Base-by-base conservation (phyloP, 768 basidiomycete species). In the Suillus brevipes region DNA sequence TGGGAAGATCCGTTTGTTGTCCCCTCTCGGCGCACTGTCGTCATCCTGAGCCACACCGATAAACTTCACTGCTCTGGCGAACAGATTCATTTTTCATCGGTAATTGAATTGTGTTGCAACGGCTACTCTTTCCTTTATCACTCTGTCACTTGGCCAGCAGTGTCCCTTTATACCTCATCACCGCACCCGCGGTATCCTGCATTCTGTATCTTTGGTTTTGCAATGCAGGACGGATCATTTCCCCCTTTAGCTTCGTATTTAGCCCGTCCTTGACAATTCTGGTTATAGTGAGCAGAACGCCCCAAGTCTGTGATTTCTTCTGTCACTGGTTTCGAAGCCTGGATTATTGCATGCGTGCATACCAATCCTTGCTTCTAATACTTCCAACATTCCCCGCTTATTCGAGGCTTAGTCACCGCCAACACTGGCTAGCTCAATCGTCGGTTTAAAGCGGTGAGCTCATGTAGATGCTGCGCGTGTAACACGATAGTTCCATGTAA, bases 121-220 rank as follows among this genome's bases (percentile, higher is more conserved):
- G 8, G 28, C 20, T 20, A 61, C 36, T 18, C 60, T 6, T 49
- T 20, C 31, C 28, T 61, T 6, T 23, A 18, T 60, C n/a, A 61
- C 36, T 31, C 14, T 49, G 18, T 8, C 60, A 43, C 42, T 50
- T 55, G 34, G 20, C 12, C 3, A 34, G 8, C 36, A 34, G 43
- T 20, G 23, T 16, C 31, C 31, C 31, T 31, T 31, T 31, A 31
- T 31, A 31, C 31, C 31, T 31, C 31, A 31, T 31, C 31, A 31
- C 31, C 31, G 4, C 31, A 31, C 31, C 31, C 55, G 72, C 49
- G 10, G 61, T 14, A 67, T 70, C 65, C 71, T 47, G 56, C 64
- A 64, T 40, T 64, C 63, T 38, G 73, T 62, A 20, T 75, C 75
- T 56, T 73, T 68, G 12, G 20, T 36, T 36, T 34, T 20, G 31